Evolutionary conservation across 805 yeast genomes (phyloP), one percentile per base, ranked within the genome.

Genomic region (Nakazawaea anatomiae): DNA sequence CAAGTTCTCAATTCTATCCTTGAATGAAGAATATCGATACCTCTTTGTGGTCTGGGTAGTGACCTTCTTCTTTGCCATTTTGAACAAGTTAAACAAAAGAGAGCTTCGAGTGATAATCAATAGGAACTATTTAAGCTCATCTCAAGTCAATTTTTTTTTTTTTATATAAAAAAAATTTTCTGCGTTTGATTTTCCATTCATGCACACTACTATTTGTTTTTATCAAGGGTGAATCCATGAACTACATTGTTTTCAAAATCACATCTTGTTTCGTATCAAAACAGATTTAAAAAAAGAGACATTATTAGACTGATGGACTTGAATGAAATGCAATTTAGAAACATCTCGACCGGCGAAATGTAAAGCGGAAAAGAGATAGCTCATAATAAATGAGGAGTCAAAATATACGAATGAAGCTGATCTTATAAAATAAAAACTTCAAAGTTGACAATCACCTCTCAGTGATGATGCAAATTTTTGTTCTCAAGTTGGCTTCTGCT

Each of bases 1-100:
- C 52, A 92, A 79, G 18, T 86, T 72, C 55, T 92, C 97, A 18
- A 91, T 80, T 51, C 95, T 77, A 58, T 91, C 96, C 55, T 84
- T 81, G 64, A 92, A 94, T 1, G 96, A 87, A 41, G 80, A 70
- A 62, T 76, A 89, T 18, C 84, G 79, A 63, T 76, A 86, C 56
- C 76, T 71, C 62, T 83, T 80, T 2, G 75, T 60, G 4, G 86
- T 73, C 58, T 80, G 74, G 0, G 86, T 78, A 6, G 84, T 68
- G 18, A 60, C 70, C 57, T 72, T 75, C 55, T 61, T 63, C 57
- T 64, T 67, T 27, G 47, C 68, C 70, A 66, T 66, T 35, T 11
- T 44, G 25, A 18, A 18, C 25, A 18, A 18, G 3, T 2, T 18
- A 18, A 18, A 18, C 25, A 18, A 18, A 18, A 18, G 25, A 18